These are phyloP conservation scores for Thielaviopsis punctulata DNA, from an alignment of 2,329 filamentous ascomycete species.

Conservation along the genomic window DNA sequence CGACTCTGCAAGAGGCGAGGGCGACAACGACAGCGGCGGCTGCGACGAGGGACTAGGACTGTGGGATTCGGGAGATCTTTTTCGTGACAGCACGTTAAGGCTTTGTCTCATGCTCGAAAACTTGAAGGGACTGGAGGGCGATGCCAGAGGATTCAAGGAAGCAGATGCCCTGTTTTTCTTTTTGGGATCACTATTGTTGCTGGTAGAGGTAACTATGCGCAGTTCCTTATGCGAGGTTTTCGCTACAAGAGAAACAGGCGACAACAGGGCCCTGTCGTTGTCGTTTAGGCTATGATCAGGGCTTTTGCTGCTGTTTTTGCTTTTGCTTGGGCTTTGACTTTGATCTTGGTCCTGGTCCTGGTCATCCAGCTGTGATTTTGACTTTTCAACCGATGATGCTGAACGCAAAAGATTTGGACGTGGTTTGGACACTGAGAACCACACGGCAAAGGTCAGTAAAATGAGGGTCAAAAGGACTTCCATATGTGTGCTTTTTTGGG, in stretches of 20 bases:
- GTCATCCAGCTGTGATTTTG: not conserved
- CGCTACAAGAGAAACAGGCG: not conserved
- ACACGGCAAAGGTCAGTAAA: slow-evolving; percentile 9
- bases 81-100: slow-evolving; percentile 15
- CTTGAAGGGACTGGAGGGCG: slow-evolving; percentile 24
- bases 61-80: slow-evolving; percentile 16
- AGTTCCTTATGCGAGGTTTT: not conserved
- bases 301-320: not conserved
- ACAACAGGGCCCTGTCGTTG: not conserved
- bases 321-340: not conserved
- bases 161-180: not conserved
- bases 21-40: slow-evolving; percentile 15
- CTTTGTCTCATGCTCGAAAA: slow-evolving; percentile 21
- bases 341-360: slow-evolving; percentile 1
- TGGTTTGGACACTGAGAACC: slow-evolving; percentile 9
- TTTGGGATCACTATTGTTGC: not conserved
- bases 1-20: slow-evolving; percentile 15
- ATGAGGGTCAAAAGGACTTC: slow-evolving; percentile 6
- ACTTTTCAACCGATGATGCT: not conserved
- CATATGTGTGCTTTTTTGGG: not conserved
- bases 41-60: not conserved
- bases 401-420: slow-evolving; percentile 10
- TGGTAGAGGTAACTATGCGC: not conserved
- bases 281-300: not conserved
- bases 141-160: slow-evolving; percentile 14